Evolutionary conservation across 2,329 filamentous ascomycete species (phyloP), one percentile per base, ranked within the genome.

Genomic region (Botrytis galanthina): DNA sequence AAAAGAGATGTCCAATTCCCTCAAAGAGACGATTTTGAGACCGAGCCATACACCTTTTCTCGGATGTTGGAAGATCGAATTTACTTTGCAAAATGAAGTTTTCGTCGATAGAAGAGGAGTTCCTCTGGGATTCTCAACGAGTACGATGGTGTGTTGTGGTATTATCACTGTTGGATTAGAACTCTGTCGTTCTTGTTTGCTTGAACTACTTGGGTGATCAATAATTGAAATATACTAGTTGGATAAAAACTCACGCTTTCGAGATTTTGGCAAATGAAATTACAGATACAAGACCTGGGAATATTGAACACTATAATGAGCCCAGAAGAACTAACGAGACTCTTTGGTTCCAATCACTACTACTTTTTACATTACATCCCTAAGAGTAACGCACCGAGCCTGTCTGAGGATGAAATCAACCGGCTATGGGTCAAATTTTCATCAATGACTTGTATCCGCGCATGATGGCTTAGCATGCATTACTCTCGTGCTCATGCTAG

Each of bases 71-170:
- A n/a, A 14, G 48, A n/a, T 16, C 12, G 6, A n/a, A n/a, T 14
- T 54, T 5, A 14, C 5, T 7, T n/a, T 51, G 1, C 48, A 16
- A 7, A 3, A 16, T 54, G 2, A 6, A n/a, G 6, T n/a, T 0
- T n/a, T 54, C 1, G 12, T n/a, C 0, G 5, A 54, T 1, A n/a
- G 10, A 44, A 44, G 16, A 16, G 20, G 20, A 3, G 0, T 14
- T 54, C 16, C 5, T 54, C 48, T 26, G 48, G 12, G 3, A n/a
- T 54, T 1, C 12, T n/a, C 1, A 0, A 51, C 0, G 12, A n/a
- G 0, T 1, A n/a, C 3, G 10, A 54, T 2, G 14, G 26, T 5
- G 12, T n/a, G 7, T 3, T 1, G 26, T 54, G 48, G 48, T n/a
- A n/a, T 7, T 7, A n/a, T 54, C 10, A n/a, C 12, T 54, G 10